phyloP scores from a whole-genome alignment of 2,329 filamentous ascomycete genomes.

The Cladosporium cucumerinum region DNA sequence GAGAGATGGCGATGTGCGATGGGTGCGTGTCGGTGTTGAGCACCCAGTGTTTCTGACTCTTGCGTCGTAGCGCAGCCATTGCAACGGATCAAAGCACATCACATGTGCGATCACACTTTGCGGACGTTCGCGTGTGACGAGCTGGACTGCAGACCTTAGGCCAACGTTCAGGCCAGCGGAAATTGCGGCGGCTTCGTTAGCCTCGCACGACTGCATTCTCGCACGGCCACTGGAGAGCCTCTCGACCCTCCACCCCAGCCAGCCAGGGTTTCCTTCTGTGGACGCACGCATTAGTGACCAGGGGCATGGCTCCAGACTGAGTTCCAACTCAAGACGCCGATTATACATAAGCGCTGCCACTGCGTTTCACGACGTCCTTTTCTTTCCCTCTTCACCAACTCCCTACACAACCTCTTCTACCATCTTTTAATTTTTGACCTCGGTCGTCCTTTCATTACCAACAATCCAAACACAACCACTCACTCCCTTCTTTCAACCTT shows the following conservation, averaged over 20 bases:
- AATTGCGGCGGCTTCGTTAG: slow-evolving; percentile 12
- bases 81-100: neutral
- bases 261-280: neutral
- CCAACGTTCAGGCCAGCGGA: neutral
- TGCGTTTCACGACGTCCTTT: slow-evolving; percentile 9
- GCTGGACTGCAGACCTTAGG: neutral
- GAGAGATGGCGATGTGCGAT: neutral
- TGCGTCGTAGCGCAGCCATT: neutral
- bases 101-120: neutral
- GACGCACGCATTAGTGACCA: slow-evolving; percentile 1
- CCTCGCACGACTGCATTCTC: neutral
- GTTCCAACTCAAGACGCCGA: neutral
- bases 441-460: slow-evolving; percentile 18
- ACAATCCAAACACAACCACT: slow-evolving; percentile 3
- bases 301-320: slow-evolving; percentile 9
- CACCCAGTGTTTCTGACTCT: neutral
- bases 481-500: slow-evolving; percentile 2
- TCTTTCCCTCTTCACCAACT: slow-evolving; percentile 12
- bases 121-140: slow-evolving; percentile 2
- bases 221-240: slow-evolving; percentile 1
- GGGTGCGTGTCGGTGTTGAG: neutral
- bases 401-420: slow-evolving; percentile 2
- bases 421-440: slow-evolving; percentile 18
- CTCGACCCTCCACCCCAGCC: too few relatives aligned
- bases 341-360: slow-evolving; percentile 15